Percentiles rank a stretch among this genome's conserved stretches.
phyloP scores from a whole-genome alignment of 495 filamentous ascomycete species.

The Talaromyces trachyspermus region DNA sequence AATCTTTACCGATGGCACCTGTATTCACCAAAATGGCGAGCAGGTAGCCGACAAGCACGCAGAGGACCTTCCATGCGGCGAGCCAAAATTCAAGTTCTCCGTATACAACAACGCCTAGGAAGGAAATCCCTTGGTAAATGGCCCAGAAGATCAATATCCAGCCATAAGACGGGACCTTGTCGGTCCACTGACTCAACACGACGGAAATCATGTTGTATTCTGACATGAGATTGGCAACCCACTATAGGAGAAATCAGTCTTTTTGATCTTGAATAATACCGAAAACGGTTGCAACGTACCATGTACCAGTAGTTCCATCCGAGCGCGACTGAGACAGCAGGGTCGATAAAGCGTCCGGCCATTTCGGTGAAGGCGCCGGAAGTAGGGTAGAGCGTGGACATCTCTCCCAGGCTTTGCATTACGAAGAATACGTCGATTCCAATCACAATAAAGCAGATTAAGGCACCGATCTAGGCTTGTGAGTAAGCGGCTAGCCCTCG shows the following conservation, averaged over 20 bases:
- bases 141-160: slow-evolving; percentile 42
- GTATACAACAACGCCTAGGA: slow-evolving; percentile 43
- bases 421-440: slow-evolving; percentile 27
- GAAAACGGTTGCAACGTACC: background rate
- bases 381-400: slow-evolving; percentile 47
- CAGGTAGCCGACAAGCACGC: slow-evolving; percentile 29
- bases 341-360: slow-evolving; percentile 39
- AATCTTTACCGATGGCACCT: slow-evolving; percentile 48
- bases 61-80: slow-evolving; percentile 41
- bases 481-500: background rate
- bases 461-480: slow-evolving; percentile 21
- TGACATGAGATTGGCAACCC: slow-evolving; percentile 4
- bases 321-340: slow-evolving; percentile 40
- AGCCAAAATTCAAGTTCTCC: slow-evolving; percentile 48
- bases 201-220: slow-evolving; percentile 20
- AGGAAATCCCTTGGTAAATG: slow-evolving; percentile 34
- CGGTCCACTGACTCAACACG: slow-evolving; percentile 52
- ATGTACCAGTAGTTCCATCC: slow-evolving; percentile 42
- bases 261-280: background rate
- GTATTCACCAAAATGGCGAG: slow-evolving; percentile 40
- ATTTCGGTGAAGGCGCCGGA: slow-evolving; percentile 45
- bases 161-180: slow-evolving; percentile 31
- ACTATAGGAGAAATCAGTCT: background rate
- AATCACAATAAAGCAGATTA: slow-evolving; percentile 43
- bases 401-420: slow-evolving; percentile 36